Evolutionary conservation across 495 filamentous ascomycete species (phyloP).

Genomic region (Penicillium odoratum): DNA sequence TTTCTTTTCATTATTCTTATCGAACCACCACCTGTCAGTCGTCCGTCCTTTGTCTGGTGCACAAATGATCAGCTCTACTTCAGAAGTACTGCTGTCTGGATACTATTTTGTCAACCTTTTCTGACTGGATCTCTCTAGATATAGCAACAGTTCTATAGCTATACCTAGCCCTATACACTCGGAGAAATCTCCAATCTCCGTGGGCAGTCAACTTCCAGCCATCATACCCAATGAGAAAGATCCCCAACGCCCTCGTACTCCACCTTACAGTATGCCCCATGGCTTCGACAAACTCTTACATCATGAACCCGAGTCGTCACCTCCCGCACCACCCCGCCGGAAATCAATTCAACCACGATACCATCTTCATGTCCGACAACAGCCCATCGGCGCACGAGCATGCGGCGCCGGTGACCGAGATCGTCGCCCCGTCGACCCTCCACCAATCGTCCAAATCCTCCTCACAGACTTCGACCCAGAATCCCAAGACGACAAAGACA

Average conservation of each 20-base stretch:
- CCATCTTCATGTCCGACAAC: conserved; percentile 77
- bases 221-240: conserved; percentile 12
- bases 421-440: conserved; percentile 89
- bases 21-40: conserved; percentile 22
- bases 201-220: conserved; percentile 14
- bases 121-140: conserved; percentile 24
- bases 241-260: conserved; percentile 17
- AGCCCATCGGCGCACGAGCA: conserved; percentile 84
- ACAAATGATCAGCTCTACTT: conserved; percentile 2
- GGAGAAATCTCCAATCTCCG: conserved; percentile 30
- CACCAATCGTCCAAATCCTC: conserved; percentile 86
- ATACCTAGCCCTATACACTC: conserved; percentile 39
- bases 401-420: conserved; percentile 95
- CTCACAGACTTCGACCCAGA: conserved; percentile 63
- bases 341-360: conserved; percentile 40
- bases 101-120: not conserved
- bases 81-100: not conserved
- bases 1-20: conserved; percentile 19
- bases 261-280: conserved; percentile 35
- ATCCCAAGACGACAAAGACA: conserved; percentile 50
- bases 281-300: conserved; percentile 47
- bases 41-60: conserved; percentile 18
- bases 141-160: conserved; percentile 33
- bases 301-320: conserved; percentile 33
- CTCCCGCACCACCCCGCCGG: conserved; percentile 24